Evolutionary conservation across 768 basidiomycete species (phyloP).

Genomic region (Suillus hirtellus): DNA sequence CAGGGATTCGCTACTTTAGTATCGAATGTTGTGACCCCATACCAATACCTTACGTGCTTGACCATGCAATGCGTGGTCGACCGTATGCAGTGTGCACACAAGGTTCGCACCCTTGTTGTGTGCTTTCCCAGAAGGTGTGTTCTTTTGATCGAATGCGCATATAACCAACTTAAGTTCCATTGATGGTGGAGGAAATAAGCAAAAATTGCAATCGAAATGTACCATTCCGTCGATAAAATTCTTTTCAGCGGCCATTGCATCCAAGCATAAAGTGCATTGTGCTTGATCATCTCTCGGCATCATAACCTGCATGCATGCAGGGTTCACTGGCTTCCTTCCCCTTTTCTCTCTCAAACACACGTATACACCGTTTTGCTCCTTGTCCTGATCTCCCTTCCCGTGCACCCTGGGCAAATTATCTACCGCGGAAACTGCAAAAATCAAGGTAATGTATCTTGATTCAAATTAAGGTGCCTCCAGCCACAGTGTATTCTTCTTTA

Average conservation of each 20-base stretch:
- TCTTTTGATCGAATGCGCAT: not conserved
- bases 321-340: not conserved
- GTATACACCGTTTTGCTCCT: not conserved
- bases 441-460: not conserved
- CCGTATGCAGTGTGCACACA: not conserved
- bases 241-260: not conserved
- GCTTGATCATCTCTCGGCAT: not conserved
- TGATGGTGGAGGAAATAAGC: not conserved
- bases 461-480: slow-evolving; percentile 1
- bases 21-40: not conserved
- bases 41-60: slow-evolving; percentile 1
- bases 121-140: not conserved
- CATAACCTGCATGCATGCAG: slow-evolving; percentile 1
- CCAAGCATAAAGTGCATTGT: not conserved
- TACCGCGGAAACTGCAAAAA: not conserved
- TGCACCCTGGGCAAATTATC: not conserved
- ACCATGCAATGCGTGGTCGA: not conserved
- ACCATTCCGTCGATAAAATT: not conserved
- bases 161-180: not conserved
- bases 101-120: not conserved
- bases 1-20: not conserved
- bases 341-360: not conserved
- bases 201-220: not conserved
- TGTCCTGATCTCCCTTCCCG: not conserved
- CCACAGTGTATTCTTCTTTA: not conserved